These are phyloP conservation scores for Populus euphratica DNA, from an alignment of 345 rosid species.

Conservation along the genomic window DNA sequence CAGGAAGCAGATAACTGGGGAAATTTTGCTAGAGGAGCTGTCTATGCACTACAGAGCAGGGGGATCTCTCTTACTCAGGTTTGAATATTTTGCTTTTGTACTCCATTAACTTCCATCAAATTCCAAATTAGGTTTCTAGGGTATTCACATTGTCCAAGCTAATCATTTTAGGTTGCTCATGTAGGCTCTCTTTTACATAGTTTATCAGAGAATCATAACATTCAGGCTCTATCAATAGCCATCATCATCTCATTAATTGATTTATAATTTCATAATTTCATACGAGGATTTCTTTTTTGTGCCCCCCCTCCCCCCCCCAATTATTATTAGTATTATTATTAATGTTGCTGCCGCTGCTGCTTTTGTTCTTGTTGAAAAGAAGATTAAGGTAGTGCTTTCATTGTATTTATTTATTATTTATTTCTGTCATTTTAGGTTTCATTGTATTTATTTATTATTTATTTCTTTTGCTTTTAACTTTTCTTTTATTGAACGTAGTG, in stretches of 20 bases:
- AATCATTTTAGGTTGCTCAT: background rate
- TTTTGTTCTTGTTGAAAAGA: background rate
- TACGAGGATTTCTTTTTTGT: too few species aligned
- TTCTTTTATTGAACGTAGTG: background rate
- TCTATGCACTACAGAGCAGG: constrained; percentile 65
- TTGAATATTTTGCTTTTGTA: constrained; percentile 9
- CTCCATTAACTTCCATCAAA: background rate
- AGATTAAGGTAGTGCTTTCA: background rate
- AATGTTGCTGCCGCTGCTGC: background rate
- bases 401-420: background rate
- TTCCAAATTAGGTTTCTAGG: background rate
- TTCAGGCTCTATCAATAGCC: background rate
- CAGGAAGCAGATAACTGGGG: constrained; percentile 69
- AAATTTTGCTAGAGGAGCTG: constrained; percentile 82
- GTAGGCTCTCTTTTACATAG: background rate
- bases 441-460: background rate
- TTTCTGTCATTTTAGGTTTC: too few species aligned
- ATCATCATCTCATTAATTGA: background rate
- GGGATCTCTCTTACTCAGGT: constrained; percentile 65
- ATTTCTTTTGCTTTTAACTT: background rate
- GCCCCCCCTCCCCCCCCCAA: too few species aligned
- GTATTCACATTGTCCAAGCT: background rate
- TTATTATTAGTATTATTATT: background rate
- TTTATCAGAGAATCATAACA: background rate
- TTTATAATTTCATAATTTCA: background rate